Evolutionary conservation across 352 stramenopile species (phyloP), one percentile per base, ranked within the genome.

Genomic region (Aphanomyces stellatus): DNA sequence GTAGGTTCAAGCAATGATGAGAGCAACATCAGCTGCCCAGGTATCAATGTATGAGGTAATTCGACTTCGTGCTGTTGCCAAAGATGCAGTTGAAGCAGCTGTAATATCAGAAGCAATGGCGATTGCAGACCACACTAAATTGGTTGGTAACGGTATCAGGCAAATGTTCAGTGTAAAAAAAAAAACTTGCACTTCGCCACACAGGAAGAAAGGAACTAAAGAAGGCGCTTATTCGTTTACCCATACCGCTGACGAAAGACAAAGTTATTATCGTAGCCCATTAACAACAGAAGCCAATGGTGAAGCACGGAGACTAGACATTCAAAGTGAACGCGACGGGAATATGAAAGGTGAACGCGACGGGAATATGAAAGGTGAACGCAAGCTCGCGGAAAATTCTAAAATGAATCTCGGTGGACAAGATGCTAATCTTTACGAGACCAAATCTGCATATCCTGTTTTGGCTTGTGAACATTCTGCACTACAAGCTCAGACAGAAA

Each of bases 1-100:
- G 25, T 65, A 67, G 60, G 60, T 67, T 2, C 60, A 67, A 60
- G 60, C 60, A 3, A 67, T 67, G 60, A 57, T 67, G 4, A 41
- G 57, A 57, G 60, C 60, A 4, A 67, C 60, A 42, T 30, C 25
- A 17, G 37, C 25, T 24, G 51, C 57, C 28, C 60, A 67, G 17
- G n/a, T 19, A 4, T 67, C 60, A 19, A 24, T 67, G 1, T 41
- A 37, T 8, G 60, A 67, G n/a, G 60, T 67, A 4, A 24, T 67
- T 15, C 60, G 60, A 25, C 49, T 67, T 19, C 41, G 60, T 24
- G 41, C 28, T 10, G 24, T 57, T 19, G 60, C 60, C 10, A 28
- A 57, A 51, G 17, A 57, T 57, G 60, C 60, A 19, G 34, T 67
- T 3, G 60, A 67, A 31, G 60, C 41, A n/a, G 60, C 60, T 41